Evolutionary conservation across 345 rosid genomes (phyloP), one percentile per base, ranked within the genome.

Genomic region (Hibiscus mutabilis): DNA sequence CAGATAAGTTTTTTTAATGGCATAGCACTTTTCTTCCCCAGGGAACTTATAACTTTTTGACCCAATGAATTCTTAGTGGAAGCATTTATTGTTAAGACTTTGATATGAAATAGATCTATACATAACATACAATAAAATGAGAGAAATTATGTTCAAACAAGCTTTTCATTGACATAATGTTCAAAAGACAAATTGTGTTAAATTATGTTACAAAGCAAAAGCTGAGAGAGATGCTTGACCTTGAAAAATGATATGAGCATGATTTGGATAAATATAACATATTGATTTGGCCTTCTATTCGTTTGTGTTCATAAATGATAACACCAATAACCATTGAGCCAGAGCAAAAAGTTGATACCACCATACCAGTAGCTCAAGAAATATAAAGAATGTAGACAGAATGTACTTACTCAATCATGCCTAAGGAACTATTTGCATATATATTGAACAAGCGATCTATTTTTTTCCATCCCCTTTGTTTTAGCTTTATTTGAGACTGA

Each of bases 351-450:
- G 29, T 33, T 11, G 25, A 35, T 10, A 46, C 9, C 35, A 60
- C 16, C 52, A 60, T n/a, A 46, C 49, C n/a, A 27, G 24, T 19
- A 46, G 14, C 6, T 33, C 55, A 14, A 19, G 16, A 68, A 59
- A 40, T 27, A 65, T 13, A 11, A 75, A 18, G 42, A 47, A 63
- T 47, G 29, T 14, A 57, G 46, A 33, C 2, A 4, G 47, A 22
- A 62, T 67, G 51, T 63, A 77, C 87, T 80, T 78, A 86, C 89
- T 82, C 87, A 59, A 86, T 86, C 76, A 82, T 64, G 33, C 80
- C 84, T 13, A 59, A 56, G 18, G 81, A 74, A 49, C 52, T 66
- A 60, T 83, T 82, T 3, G 82, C 87, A 73, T 86, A 83, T 24
- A 71, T 24, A 70, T 67, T 58, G 64, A 83, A 86, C 53, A 86